These are phyloP conservation scores for Thraustochytrium sp. DNA, from an alignment of 352 stramenopile genomes.

Conservation along the genomic window DNA sequence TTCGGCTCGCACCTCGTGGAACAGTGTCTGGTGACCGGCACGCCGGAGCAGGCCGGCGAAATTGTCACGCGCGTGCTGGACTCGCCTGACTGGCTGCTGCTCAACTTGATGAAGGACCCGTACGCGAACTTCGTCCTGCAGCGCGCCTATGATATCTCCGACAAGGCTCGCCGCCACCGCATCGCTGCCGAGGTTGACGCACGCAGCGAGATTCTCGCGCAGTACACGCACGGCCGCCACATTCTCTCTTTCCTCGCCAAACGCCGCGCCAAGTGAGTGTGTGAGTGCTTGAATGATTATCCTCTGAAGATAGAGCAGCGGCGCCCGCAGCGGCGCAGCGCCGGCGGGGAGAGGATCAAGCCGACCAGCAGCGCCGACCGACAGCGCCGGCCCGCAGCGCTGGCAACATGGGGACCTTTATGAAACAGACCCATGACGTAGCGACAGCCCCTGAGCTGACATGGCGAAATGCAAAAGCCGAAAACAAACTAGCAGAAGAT, in stretches of 20 bases:
- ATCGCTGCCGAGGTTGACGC: conserved; percentile 11
- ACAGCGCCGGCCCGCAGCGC: too few relatives aligned
- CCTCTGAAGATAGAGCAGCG: too few relatives aligned
- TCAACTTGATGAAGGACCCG: conserved; percentile 42
- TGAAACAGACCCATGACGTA: too few relatives aligned
- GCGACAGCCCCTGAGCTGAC: too few relatives aligned
- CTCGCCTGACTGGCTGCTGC: neutral
- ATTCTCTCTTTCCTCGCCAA: conserved; percentile 30
- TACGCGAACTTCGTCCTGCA: conserved; percentile 46
- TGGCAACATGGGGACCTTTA: too few relatives aligned
- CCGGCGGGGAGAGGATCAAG: too few relatives aligned
- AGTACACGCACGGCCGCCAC: conserved; percentile 40
- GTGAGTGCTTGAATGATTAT: too few relatives aligned
- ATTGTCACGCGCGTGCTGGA: conserved; percentile 9
- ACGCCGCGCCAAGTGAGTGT: too few relatives aligned
- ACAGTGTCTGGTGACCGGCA: conserved; percentile 22
- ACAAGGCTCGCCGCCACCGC: neutral
- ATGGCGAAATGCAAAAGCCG: too few relatives aligned
- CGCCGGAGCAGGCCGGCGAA: neutral
- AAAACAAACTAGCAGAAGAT: too few relatives aligned
- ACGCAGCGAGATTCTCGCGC: conserved; percentile 10
- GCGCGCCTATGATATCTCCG: conserved; percentile 6
- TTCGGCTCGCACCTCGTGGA: conserved; percentile 44
- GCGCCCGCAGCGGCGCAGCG: too few relatives aligned
- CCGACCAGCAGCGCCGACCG: too few relatives aligned